These are phyloP conservation scores for Vinca minor DNA, from an alignment of 257 asterid species.

Conservation along the genomic window DNA sequence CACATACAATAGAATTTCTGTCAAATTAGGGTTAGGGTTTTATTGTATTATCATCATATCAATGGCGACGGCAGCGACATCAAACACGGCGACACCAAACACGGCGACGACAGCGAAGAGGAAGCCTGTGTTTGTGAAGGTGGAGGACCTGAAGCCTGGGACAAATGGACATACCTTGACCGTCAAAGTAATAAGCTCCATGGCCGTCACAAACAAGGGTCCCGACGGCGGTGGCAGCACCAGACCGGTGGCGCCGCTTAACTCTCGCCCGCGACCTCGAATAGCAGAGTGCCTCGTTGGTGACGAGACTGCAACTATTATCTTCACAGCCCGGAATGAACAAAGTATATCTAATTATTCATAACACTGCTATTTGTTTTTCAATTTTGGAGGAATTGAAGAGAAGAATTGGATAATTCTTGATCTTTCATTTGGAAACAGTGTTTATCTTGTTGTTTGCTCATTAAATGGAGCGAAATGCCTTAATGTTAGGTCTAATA, in stretches of 20 bases:
- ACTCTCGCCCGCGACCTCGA: constrained; percentile 21
- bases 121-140: constrained; percentile 41
- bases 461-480: not conserved
- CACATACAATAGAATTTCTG: not conserved
- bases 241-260: constrained; percentile 17
- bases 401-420: not conserved
- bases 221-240: constrained; percentile 22
- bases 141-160: constrained; percentile 32
- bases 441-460: not conserved
- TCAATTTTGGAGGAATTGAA: not conserved
- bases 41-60: not conserved
- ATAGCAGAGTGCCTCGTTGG: constrained; percentile 37
- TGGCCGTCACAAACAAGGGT: constrained; percentile 21
- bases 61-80: constrained; percentile 28
- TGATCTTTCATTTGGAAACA: not conserved
- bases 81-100: constrained; percentile 8
- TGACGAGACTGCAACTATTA: constrained; percentile 31
- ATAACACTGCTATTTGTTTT: not conserved
- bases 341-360: constrained; percentile 16
- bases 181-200: constrained; percentile 35
- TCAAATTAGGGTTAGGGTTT: constrained; percentile 20
- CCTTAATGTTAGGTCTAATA: not conserved
- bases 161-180: constrained; percentile 37
- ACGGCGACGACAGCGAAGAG: constrained; percentile 23
- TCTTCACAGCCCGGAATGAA: constrained; percentile 35